These are phyloP conservation scores for Moesziomyces sp. DNA, from an alignment of 1,284 basidiomycete genomes.

Conservation along the genomic window DNA sequence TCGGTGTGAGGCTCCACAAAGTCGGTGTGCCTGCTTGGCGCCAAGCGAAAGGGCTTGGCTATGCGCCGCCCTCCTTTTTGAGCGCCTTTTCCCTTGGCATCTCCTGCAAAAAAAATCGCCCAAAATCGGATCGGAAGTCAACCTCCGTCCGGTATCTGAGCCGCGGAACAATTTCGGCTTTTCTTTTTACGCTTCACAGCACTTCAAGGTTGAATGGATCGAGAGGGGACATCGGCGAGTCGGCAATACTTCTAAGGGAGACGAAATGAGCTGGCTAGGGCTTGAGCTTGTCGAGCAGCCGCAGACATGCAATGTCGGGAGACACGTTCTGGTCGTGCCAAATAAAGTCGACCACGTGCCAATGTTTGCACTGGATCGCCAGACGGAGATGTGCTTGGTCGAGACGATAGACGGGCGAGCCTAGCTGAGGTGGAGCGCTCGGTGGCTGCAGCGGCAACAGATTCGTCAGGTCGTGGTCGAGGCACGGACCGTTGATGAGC, in stretches of 20 bases:
- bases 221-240: background rate
- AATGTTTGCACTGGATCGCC: slow-evolving; percentile 1
- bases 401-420: background rate
- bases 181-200: too few relatives aligned
- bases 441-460: background rate
- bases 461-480: slow-evolving; percentile 3
- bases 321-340: slow-evolving; percentile 28
- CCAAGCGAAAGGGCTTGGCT: background rate
- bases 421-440: background rate
- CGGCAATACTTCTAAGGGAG: background rate
- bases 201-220: too few relatives aligned
- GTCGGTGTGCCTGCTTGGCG: background rate
- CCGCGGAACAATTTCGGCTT: background rate
- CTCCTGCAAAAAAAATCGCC: background rate
- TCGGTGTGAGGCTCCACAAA: background rate
- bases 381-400: background rate
- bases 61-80: background rate
- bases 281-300: slow-evolving; percentile 27
- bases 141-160: background rate
- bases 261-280: too few relatives aligned
- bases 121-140: slow-evolving; percentile 10
- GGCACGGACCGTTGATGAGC: slow-evolving; percentile 15
- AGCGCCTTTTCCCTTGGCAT: background rate
- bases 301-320: slow-evolving; percentile 36
- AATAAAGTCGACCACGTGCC: slow-evolving; percentile 41